Evolutionary conservation across 148 eudicot species (phyloP).

Genomic region (Rhododendron mucronatum): DNA sequence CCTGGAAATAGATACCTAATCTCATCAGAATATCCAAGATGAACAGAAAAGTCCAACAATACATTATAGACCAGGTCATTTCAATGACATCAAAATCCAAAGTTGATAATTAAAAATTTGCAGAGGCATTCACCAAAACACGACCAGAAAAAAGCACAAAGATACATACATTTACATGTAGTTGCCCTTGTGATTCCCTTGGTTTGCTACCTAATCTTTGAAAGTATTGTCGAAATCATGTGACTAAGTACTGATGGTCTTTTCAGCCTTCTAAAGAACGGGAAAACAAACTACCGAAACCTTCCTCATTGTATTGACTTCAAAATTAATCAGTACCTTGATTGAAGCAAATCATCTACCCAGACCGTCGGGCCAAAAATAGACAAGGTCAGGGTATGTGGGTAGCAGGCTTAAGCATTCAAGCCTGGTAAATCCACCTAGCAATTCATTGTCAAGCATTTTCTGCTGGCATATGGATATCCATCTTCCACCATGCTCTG

Average conservation of each 20-base stretch:
- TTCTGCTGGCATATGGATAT: not conserved
- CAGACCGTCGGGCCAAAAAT: not conserved
- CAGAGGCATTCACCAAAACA: not conserved
- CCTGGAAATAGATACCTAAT: not conserved
- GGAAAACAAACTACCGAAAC: not conserved
- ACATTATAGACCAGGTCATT: not conserved
- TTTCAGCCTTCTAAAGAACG: not conserved
- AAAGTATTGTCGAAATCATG: not conserved
- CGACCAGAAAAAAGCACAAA: not conserved
- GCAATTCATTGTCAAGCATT: not conserved
- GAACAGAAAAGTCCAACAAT: not conserved
- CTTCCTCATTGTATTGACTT: not conserved
- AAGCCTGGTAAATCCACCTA: not conserved
- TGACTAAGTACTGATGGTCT: not conserved
- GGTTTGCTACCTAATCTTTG: not conserved
- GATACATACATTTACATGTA: not conserved
- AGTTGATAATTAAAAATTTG: not conserved
- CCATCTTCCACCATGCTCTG: not conserved
- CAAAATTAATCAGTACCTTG: not conserved
- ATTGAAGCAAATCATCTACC: not conserved
- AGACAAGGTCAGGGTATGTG: not conserved
- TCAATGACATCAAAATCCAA: not conserved
- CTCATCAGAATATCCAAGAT: not conserved
- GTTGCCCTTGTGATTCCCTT: not conserved
- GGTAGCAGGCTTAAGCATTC: not conserved